Evolutionary conservation across 306 rosid species (phyloP), one percentile per base, ranked within the genome.

Genomic region (Cucumis hystrix): DNA sequence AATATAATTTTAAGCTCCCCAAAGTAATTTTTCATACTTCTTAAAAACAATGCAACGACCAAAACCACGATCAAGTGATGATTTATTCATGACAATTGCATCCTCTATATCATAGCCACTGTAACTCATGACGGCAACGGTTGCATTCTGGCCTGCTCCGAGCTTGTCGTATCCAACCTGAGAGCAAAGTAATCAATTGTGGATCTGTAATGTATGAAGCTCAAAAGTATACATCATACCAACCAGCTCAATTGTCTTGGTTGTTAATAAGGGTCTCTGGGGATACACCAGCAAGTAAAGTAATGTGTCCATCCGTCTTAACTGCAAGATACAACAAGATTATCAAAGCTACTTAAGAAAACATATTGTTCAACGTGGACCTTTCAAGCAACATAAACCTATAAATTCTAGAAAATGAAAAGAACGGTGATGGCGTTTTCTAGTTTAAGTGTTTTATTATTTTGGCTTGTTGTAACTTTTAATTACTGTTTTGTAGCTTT

Each of bases 41-140:
- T 94, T 94, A 94, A 90, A 88, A 80, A 90, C 93, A 60, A 94
- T 94, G 80, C 98, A 94, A 71, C 98, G 98, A 63, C 98, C 98
- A 90, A 94, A 94, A n/a, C 98, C 98, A 43, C 97, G 96, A 83
- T 92, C 98, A 47, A 94, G 94, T 68, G 98, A 92, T 54, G 98
- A 82, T 88, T 92, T 94, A 83, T 94, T 94, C 98, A 94, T 94
- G 81, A 94, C 98, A 43, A 94, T 94, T 40, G 97, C 98, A 87
- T 94, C 98, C 87, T 94, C 98, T 72, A 94, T 94, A 77, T 94
- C 98, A 84, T 94, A 94, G 84, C 98, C 98, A 84, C 98, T 94
- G 76, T 92, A 94, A 80, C 98, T 94, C 97, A 94, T 94, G 69
- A 94, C 98, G 79, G 98, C 97, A 78, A 94, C 98, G 3, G 98